Percentiles rank a stretch among this genome's conserved stretches.
These are phyloP conservation scores for Daedalea quercina DNA, from an alignment of 768 basidiomycete genomes.

Conservation along the genomic window DNA sequence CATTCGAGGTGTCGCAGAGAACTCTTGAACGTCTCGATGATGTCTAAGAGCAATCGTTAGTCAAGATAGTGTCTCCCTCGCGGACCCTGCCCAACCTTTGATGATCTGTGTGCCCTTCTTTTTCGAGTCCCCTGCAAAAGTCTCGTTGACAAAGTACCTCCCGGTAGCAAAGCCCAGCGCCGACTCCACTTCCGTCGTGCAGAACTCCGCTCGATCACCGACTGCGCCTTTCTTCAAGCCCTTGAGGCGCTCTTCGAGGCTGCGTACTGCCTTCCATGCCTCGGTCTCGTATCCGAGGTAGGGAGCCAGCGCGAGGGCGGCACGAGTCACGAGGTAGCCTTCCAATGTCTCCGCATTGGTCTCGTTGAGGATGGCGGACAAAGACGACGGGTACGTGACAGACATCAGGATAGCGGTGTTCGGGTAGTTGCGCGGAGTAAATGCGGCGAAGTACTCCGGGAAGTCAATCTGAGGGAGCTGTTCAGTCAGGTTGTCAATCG, in stretches of 20 bases:
- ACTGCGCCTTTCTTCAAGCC: slow-evolving; percentile 87
- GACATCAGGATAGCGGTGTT: slow-evolving; percentile 74
- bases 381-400: slow-evolving; percentile 63
- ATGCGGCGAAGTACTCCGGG: slow-evolving; percentile 79
- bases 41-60: slow-evolving; percentile 37
- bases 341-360: slow-evolving; percentile 71
- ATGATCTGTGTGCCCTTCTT: slow-evolving; percentile 81
- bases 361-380: slow-evolving; percentile 61
- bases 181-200: slow-evolving; percentile 63
- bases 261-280: slow-evolving; percentile 69
- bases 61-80: background rate
- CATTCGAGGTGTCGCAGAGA: slow-evolving; percentile 73
- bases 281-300: slow-evolving; percentile 71
- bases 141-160: slow-evolving; percentile 81
- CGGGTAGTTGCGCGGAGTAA: slow-evolving; percentile 73
- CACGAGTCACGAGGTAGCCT: slow-evolving; percentile 80
- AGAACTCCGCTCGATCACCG: slow-evolving; percentile 80
- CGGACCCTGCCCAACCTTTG: slow-evolving; percentile 53
- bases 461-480: slow-evolving; percentile 75
- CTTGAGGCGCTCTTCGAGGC: slow-evolving; percentile 62
- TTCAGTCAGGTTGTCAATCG: slow-evolving; percentile 60
- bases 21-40: slow-evolving; percentile 76
- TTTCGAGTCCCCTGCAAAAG: slow-evolving; percentile 74
- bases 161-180: slow-evolving; percentile 87
- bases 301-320: slow-evolving; percentile 60